These are phyloP conservation scores for Gyrodon lividus DNA, from an alignment of 768 basidiomycete species.

Conservation along the genomic window DNA sequence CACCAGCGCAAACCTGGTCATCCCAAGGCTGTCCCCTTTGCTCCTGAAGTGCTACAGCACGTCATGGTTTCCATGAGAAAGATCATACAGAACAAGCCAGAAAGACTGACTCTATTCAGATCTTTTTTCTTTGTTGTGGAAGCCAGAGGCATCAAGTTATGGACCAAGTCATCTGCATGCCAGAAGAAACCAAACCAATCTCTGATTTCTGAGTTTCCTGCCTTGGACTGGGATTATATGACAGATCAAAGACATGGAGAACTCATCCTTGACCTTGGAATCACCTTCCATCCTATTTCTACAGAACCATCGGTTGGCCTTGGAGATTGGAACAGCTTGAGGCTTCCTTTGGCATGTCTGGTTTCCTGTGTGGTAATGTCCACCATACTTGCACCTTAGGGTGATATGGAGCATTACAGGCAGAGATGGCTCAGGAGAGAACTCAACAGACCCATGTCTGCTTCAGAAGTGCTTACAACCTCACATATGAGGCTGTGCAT, in stretches of 20 bases:
- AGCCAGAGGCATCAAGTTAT: conserved; percentile 6
- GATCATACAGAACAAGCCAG: background rate
- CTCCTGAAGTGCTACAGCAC: background rate
- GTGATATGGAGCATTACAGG: no score
- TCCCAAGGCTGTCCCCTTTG: conserved; percentile 10
- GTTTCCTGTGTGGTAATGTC: no score
- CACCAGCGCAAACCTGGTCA: background rate
- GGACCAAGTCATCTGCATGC: no score
- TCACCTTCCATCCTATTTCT: background rate
- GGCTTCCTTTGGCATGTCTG: no score
- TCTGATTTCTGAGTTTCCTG: no score
- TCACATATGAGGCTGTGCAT: conserved; percentile 9
- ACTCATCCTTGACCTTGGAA: conserved; percentile 3
- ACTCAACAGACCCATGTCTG: no score
- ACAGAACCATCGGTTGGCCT: background rate
- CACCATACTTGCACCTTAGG: no score
- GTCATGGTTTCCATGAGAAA: conserved; percentile 6
- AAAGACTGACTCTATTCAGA: conserved; percentile 1
- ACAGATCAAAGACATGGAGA: no score
- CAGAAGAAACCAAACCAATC: no score
- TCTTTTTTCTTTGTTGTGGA: conserved; percentile 16
- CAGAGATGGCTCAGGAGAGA: no score
- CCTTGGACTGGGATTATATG: no score
- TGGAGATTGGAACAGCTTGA: conserved; percentile 5
- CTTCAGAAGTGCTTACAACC: conserved; percentile 17